Base-by-base conservation (phyloP, 2,329 filamentous ascomycete species). In the Verticillium klebahnii region DNA sequence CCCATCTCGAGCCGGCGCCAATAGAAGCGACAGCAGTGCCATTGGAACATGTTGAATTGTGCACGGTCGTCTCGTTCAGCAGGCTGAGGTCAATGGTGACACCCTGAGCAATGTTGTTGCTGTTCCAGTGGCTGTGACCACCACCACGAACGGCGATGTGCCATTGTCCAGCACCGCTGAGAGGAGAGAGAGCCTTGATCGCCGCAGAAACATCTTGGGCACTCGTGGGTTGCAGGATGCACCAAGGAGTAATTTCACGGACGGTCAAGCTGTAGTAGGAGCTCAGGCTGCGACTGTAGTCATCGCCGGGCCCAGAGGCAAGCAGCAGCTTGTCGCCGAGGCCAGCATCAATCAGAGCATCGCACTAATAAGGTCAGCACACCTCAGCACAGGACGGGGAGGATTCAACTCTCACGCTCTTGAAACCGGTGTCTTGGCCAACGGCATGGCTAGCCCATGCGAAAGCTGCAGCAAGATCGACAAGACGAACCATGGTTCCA, bases 101-200 rank as follows among this genome's bases (percentile, higher is more conserved):
- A 2, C 78, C 79, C 2, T 71, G 72, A 14, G 72, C 69, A 58
- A 77, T 77, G 61, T 76, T 83, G 14, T 78, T 79, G 8, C 73
- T 70, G 14, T 75, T 68, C 64, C 76, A 75, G 2, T 74, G 71
- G 40, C 76, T 75, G 68, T 84, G 82, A 0, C 82, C 82, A 32
- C 81, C 82, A 63, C 80, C 78, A 40, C 78, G 77, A 17, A 81
- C 73, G 2, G 82, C 80, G 61, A 84, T 81, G 36, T 70, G 67
- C 69, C 72, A 74, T 56, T 72, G 64, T 0, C 68, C 66, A 0
- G 67, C 65, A 17, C 67, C 68, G 9, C 64, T 62, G 6, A 67
- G 65, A 1, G 57, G 17, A 11, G 37, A 45, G 23, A 64, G 50
- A 17, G 56, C 37, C 25, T 17, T 57, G 36, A 64, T 32, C 1